A percentile compares a stretch with the other conserved stretches of the same genome.
These are phyloP conservation scores for Vitis labrusca DNA, from an alignment of 164 flowering plant species.

Conservation along the genomic window DNA sequence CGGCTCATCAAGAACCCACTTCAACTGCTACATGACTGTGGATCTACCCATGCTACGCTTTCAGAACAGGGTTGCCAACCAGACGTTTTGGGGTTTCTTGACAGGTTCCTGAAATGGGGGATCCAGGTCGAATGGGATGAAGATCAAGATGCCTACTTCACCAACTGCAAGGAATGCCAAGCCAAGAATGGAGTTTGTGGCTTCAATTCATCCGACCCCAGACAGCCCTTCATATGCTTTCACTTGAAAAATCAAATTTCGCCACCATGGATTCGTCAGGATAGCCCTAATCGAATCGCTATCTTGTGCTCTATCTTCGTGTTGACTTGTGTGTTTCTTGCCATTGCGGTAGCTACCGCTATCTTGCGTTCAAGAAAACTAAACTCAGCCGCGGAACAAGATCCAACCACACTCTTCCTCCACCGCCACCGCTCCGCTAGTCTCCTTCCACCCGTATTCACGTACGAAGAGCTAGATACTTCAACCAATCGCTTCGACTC, in stretches of 20 bases:
- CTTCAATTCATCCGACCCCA: slow-evolving; percentile 59
- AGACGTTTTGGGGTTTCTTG: slow-evolving; percentile 54
- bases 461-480: slow-evolving; percentile 77
- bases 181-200: slow-evolving; percentile 58
- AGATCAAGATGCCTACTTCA: slow-evolving; percentile 43
- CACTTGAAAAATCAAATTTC: slow-evolving; percentile 16
- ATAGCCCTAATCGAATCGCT: slow-evolving; percentile 16
- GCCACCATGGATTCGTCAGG: slow-evolving; percentile 27
- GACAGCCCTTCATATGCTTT: slow-evolving; percentile 59
- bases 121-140: slow-evolving; percentile 57
- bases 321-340: slow-evolving; percentile 30
- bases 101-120: slow-evolving; percentile 37
- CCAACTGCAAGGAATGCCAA: slow-evolving; percentile 44
- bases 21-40: slow-evolving; percentile 41
- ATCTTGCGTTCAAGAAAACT: slow-evolving; percentile 30
- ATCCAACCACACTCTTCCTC: slow-evolving; percentile 63
- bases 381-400: slow-evolving; percentile 38
- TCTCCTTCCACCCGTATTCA: slow-evolving; percentile 79
- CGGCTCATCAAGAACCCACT: slow-evolving; percentile 44
- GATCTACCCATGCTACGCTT: slow-evolving; percentile 8
- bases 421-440: slow-evolving; percentile 59
- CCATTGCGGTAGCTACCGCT: slow-evolving; percentile 16
- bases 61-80: slow-evolving; percentile 47
- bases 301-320: slow-evolving; percentile 21
- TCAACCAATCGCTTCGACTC: slow-evolving; percentile 73